These are phyloP conservation scores for Pulicaria dysenterica DNA, from an alignment of 129 eudicot species.

Conservation along the genomic window DNA sequence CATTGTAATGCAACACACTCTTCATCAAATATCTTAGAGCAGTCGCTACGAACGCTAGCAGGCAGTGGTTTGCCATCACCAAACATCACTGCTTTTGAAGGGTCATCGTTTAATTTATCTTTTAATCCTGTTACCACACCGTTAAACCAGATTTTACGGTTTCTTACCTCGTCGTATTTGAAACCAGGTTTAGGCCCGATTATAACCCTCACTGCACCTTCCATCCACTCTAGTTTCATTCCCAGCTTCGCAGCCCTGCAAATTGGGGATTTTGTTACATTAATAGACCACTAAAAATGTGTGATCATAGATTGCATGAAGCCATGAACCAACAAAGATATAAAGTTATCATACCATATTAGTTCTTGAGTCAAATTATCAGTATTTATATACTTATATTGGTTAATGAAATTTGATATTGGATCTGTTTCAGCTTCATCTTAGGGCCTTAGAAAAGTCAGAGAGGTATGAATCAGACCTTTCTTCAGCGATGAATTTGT, in stretches of 20 bases:
- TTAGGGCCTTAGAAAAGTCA: too few species aligned
- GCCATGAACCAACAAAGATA: too few species aligned
- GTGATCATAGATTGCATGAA: too few species aligned
- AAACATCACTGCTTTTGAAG: slow-evolving; percentile 59
- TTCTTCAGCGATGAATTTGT: slow-evolving; percentile 34
- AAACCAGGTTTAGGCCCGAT: slow-evolving; percentile 37
- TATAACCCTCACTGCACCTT: slow-evolving; percentile 38
- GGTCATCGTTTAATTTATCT: slow-evolving; percentile 64
- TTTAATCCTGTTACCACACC: slow-evolving; percentile 36
- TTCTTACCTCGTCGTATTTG: slow-evolving; percentile 26
- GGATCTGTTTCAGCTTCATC: too few species aligned
- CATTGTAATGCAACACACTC: slow-evolving; percentile 72
- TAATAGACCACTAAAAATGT: background rate
- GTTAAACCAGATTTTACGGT: slow-evolving; percentile 41
- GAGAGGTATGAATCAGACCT: slow-evolving; percentile 17
- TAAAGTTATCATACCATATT: too few species aligned
- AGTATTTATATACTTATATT: too few species aligned
- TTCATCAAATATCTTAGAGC: slow-evolving; percentile 61
- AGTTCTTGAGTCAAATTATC: too few species aligned
- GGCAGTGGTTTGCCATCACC: slow-evolving; percentile 75
- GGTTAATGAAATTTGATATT: too few species aligned
- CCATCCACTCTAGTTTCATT: slow-evolving; percentile 38
- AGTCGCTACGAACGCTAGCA: slow-evolving; percentile 43
- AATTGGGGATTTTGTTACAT: background rate
- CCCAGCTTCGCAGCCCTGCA: slow-evolving; percentile 40